These are phyloP conservation scores for Beauveria brongniartii DNA, from an alignment of 2,329 filamentous ascomycete species.

Conservation along the genomic window DNA sequence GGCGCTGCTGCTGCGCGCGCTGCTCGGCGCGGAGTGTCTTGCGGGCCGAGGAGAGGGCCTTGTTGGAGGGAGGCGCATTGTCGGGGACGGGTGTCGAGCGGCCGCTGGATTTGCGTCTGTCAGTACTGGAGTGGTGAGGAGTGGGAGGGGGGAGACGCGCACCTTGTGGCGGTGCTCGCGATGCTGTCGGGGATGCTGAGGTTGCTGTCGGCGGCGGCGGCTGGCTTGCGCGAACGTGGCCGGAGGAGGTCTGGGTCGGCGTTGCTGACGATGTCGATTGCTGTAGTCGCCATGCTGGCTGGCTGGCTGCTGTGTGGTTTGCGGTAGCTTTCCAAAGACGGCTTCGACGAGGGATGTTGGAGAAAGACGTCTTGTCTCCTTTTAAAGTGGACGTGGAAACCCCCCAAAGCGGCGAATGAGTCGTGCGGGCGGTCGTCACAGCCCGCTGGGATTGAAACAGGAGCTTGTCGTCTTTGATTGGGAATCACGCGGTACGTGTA, in stretches of 20 bases:
- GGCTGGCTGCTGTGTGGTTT: too few species aligned
- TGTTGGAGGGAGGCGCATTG: constrained; percentile 87
- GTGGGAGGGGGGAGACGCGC: constrained; percentile 3
- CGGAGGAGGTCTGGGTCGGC: constrained; percentile 35
- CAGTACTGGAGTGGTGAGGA: not conserved
- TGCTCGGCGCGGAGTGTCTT: constrained; percentile 77
- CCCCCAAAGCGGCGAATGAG: not conserved
- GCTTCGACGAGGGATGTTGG: not conserved
- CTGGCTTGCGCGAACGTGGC: constrained; percentile 41
- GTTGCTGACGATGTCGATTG: constrained; percentile 20
- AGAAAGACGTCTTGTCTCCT: not conserved
- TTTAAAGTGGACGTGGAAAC: not conserved
- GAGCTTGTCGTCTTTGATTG: not conserved
- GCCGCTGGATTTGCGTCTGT: constrained; percentile 38
- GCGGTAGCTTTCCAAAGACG: too few species aligned
- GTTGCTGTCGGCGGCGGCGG: constrained; percentile 23
- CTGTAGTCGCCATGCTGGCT: constrained; percentile 21
- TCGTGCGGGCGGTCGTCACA: not conserved
- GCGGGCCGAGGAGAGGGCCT: constrained; percentile 76
- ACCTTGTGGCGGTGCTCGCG: constrained; percentile 39
- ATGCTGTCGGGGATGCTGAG: constrained; percentile 28
- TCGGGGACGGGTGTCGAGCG: constrained; percentile 74
- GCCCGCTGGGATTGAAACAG: not conserved
- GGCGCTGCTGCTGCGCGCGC: constrained; percentile 33
- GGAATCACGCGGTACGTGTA: too few species aligned